Percentiles rank a stretch among this genome's conserved stretches.
Conservation (phyloP, 169 alveolate genomes). For the Miamiensis avidus region DNA sequence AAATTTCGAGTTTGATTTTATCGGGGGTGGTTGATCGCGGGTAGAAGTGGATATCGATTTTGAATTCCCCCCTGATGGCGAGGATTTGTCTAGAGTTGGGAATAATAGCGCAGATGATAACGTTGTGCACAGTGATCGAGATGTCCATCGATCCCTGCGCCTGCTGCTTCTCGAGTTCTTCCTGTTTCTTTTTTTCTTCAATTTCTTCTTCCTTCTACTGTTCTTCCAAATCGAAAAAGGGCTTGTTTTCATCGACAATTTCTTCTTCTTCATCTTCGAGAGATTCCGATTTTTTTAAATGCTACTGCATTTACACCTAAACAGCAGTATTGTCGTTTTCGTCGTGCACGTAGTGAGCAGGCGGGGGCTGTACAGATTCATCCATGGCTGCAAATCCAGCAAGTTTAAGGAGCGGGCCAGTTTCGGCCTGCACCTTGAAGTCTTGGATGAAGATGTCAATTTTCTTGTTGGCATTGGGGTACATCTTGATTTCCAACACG, state of each 20-base stretch:
- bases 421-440: constrained; percentile 31
- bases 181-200: not conserved
- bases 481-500: constrained; percentile 14
- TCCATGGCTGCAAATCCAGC: constrained; percentile 43
- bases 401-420: constrained; percentile 39
- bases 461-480: constrained; percentile 37
- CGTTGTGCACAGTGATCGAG: not conserved
- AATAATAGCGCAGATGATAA: constrained; percentile 14
- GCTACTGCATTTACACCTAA: too few species aligned
- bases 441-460: constrained; percentile 30
- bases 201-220: not conserved
- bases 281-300: not conserved
- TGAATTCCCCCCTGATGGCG: constrained; percentile 15
- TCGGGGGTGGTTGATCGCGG: not conserved
- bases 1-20: constrained; percentile 1
- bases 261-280: not conserved
- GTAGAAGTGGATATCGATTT: not conserved
- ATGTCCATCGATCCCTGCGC: constrained; percentile 14
- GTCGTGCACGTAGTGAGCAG: constrained; percentile 16
- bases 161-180: not conserved
- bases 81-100: not conserved
- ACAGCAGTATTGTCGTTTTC: too few species aligned
- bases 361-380: constrained; percentile 35
- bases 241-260: not conserved
- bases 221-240: not conserved